These are phyloP conservation scores for Madurella mycetomatis DNA, from an alignment of 2,329 filamentous ascomycete species.

Conservation along the genomic window DNA sequence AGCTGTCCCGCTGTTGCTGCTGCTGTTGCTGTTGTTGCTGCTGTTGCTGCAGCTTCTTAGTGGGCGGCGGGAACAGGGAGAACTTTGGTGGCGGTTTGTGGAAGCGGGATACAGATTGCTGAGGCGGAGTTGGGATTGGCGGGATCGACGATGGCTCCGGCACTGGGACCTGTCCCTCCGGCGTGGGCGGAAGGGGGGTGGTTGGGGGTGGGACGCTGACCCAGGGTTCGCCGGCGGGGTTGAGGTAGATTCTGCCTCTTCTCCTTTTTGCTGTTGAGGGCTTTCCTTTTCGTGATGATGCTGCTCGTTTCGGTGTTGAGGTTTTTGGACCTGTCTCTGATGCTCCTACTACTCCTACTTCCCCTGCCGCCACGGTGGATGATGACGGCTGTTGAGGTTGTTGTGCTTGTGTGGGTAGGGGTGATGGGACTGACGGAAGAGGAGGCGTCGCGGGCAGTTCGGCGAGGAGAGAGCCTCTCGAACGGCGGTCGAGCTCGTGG, in stretches of 20 bases:
- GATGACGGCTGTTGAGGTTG: neutral
- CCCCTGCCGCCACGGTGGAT: neutral
- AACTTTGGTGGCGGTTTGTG: neutral
- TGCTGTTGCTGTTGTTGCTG: neutral
- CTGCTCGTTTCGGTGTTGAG: neutral
- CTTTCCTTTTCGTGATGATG: neutral
- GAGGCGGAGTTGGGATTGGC: neutral
- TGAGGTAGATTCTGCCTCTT: constrained; percentile 8
- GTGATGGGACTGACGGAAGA: neutral
- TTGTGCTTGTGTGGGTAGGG: neutral
- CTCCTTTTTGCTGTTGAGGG: neutral
- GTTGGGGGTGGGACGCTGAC: constrained; percentile 12
- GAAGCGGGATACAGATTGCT: neutral
- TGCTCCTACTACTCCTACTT: too few species aligned
- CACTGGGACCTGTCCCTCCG: neutral
- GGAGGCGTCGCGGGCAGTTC: constrained; percentile 12
- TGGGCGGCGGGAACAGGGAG: constrained; percentile 3
- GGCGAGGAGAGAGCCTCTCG: neutral
- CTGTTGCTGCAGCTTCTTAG: neutral
- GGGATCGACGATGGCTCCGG: neutral
- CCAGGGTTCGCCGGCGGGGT: constrained; percentile 19
- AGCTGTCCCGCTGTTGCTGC: neutral
- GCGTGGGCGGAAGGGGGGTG: constrained; percentile 6
- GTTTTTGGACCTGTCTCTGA: neutral
- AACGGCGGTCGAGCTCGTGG: neutral